These are phyloP conservation scores for Chimonanthus praecox DNA, from an alignment of 164 flowering plant genomes.

Conservation along the genomic window DNA sequence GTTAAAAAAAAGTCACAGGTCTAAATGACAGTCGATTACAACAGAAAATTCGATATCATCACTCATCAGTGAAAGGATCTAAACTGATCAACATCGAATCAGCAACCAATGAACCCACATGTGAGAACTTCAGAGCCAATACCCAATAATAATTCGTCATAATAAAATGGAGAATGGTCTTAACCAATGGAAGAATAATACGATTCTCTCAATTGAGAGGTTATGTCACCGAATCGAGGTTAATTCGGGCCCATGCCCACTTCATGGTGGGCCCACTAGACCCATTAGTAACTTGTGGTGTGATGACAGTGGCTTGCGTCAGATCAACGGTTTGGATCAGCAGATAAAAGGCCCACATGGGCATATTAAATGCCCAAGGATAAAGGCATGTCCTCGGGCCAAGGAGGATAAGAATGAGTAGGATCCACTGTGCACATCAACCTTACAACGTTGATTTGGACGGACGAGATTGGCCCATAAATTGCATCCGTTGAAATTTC, in stretches of 20 bases:
- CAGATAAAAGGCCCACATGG: not conserved
- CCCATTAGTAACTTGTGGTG: not conserved
- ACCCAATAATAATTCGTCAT: too few species aligned
- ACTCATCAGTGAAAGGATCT: too few species aligned
- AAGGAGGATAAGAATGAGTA: not conserved
- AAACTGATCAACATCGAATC: too few species aligned
- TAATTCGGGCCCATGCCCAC: not conserved
- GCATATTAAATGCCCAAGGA: not conserved
- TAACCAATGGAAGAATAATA: too few species aligned
- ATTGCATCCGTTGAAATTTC: not conserved
- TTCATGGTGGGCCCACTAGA: not conserved
- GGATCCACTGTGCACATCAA: not conserved
- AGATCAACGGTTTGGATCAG: not conserved
- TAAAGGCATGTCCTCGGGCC: not conserved
- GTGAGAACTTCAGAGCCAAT: too few species aligned
- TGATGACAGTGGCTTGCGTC: not conserved
- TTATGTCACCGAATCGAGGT: not conserved
- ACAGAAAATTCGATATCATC: too few species aligned
- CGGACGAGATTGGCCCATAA: not conserved
- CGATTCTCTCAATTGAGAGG: not conserved
- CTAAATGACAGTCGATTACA: too few species aligned
- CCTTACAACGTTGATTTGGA: slow-evolving; percentile 1
- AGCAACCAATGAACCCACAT: too few species aligned
- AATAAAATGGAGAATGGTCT: too few species aligned
- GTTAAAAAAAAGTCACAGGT: too few species aligned